Evolutionary conservation across 345 rosid species (phyloP), one percentile per base, ranked within the genome.

Genomic region (Citrus medica): DNA sequence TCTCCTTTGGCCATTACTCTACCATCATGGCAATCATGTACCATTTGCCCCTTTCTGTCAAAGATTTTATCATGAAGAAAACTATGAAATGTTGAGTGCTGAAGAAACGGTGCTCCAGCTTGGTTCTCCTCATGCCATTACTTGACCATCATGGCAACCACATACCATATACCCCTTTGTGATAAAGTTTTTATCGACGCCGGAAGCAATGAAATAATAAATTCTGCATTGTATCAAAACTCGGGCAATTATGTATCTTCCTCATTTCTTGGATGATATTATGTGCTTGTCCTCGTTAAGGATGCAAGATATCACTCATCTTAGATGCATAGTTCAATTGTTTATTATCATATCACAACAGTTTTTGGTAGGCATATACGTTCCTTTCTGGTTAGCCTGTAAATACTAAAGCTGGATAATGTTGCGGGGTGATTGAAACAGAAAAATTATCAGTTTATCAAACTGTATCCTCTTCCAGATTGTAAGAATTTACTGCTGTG

Each of bases 101-200:
- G 7, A 88, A 84, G 83, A 83, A 83, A 83, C 76, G 82, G 85
- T 46, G 93, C 98, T 0, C 93, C 93, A 0, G 85, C 93, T 69
- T 95, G 98, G 98, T 93, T 90, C 83, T 78, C 91, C 30, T 75
- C 85, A 2, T 97, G 98, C 51, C 83, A 78, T 7, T 89, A 77
- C 51, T 13, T 46, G 17, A 90, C 91, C 0, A 5, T 84, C 51
- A 81, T 83, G 84, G 83, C 87, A 24, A 78, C 91, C 64, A 62
- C 86, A 85, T 81, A 90, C 79, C 93, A 93, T 82, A 64, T 89
- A 83, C 98, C 98, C 3, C 74, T 92, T 67, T 79, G 69, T 58
- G 24, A 86, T 66, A 85, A 78, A 84, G 98, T 92, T 79, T 89
- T 89, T 66, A 4, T 92, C 16, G 0, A 63, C 77, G 40, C 82